Conservation (phyloP, 163 green algal genomes). For the Prototheca stagnorum region DNA sequence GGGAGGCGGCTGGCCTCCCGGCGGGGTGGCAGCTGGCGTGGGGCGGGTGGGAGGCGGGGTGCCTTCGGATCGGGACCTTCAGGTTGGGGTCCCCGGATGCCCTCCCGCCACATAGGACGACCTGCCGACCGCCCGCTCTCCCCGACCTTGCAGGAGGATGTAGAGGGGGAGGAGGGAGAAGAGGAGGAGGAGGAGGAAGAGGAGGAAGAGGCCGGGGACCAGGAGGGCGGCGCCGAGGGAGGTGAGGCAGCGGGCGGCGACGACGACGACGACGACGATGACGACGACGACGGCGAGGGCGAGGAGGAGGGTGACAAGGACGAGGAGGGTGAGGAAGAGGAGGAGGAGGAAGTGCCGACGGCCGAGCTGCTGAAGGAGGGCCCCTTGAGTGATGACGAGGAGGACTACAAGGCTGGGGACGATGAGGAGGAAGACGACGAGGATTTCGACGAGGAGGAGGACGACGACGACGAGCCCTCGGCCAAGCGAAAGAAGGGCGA, state of each 20-base stretch:
- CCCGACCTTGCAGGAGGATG: too few species aligned
- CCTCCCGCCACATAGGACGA: too few species aligned
- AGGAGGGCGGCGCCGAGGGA: constrained; percentile 8
- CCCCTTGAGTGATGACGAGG: constrained; percentile 14
- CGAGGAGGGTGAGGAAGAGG: constrained; percentile 11
- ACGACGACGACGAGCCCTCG: constrained; percentile 3
- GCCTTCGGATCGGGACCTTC: too few species aligned
- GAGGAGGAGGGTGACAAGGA: too few species aligned
- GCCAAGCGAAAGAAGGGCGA: too few species aligned
- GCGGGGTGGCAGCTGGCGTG: too few species aligned
- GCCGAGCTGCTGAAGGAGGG: constrained; percentile 1
- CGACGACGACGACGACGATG: constrained; percentile 5
- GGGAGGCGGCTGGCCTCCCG: too few species aligned
- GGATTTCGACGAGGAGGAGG: background rate
- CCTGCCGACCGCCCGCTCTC: too few species aligned
- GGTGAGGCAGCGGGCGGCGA: constrained; percentile 2
- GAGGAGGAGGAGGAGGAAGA: constrained; percentile 19
- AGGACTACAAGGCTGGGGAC: constrained; percentile 8
- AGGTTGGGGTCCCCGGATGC: too few species aligned
- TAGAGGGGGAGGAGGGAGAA: background rate
- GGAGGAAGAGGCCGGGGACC: background rate
- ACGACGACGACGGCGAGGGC: constrained; percentile 14
- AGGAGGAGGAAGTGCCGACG: constrained; percentile 1
- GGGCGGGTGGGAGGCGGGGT: too few species aligned
- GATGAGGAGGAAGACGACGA: constrained; percentile 6